Conservation (phyloP, 1,139 yeast genomes). For the Schwanniomyces etchellsii region DNA sequence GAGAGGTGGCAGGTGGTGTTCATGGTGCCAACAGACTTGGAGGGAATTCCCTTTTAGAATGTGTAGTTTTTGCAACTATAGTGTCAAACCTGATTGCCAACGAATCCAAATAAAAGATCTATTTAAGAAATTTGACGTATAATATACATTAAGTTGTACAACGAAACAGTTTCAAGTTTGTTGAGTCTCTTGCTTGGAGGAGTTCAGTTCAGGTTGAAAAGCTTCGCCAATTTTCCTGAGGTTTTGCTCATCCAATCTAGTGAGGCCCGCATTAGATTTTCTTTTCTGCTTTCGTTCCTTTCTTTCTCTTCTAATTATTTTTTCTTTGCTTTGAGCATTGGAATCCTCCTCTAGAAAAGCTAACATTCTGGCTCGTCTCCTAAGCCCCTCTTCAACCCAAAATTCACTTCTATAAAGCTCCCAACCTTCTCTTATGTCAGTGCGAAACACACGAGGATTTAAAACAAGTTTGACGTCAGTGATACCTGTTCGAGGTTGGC, state of each 20-base stretch:
- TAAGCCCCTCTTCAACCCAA: conserved; percentile 81
- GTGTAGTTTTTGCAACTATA: conserved; percentile 32
- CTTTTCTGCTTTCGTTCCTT: conserved; percentile 20
- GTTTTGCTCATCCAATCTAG: too few relatives aligned
- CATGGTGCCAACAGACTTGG: conserved; percentile 36
- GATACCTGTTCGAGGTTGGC: conserved; percentile 43
- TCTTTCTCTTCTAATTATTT: conserved; percentile 29
- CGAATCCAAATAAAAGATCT: too few relatives aligned
- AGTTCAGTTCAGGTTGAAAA: too few relatives aligned
- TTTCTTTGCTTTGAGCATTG: conserved; percentile 7
- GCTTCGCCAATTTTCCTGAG: too few relatives aligned
- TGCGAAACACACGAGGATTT: conserved; percentile 74
- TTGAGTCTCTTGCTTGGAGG: too few relatives aligned
- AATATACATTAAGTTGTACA: too few relatives aligned
- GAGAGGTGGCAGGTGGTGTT: conserved; percentile 36
- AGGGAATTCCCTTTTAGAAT: conserved; percentile 33
- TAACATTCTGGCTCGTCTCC: conserved; percentile 49
- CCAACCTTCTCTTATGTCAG: conserved; percentile 91
- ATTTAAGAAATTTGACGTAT: too few relatives aligned
- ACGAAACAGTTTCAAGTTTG: too few relatives aligned
- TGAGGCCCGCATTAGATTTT: too few relatives aligned
- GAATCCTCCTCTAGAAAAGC: conserved; percentile 22
- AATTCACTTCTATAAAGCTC: conserved; percentile 89
- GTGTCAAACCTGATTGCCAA: conserved; percentile 7
- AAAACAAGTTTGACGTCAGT: conserved; percentile 65